Base-by-base conservation (phyloP, 2,329 filamentous ascomycete species). In the Penicillium sclerotiorum region DNA sequence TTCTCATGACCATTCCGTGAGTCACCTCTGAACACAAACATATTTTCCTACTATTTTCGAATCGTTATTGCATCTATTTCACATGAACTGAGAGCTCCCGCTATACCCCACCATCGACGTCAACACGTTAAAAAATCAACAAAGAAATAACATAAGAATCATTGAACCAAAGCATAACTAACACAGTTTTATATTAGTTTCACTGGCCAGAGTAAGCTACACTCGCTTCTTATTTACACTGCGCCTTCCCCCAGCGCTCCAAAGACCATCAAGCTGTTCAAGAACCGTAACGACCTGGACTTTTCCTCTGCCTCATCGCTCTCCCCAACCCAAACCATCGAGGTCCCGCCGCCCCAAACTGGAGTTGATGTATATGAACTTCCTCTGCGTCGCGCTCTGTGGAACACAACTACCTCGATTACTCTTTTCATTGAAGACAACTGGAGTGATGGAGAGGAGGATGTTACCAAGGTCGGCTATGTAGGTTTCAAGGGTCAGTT, bases 401-500 rank as follows among this genome's bases (percentile, higher is more conserved):
- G 96, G 79, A 90, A 88, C 59, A 88, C 86, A 21, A 90, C 92
- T n/a, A 87, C 89, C 40, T 86, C 81, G 17, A 76, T 99, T 53
- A 84, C 86, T 12, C 77, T 99, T 42, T 97, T 97, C 76, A 88
- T 97, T 62, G 87, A 89, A 62, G 90, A 96, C 69, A 99, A 97
- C 67, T 96, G 93, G 72, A 82, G 85, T 60, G 81, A 84, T 40
- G 90, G 85, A 0, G 88, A 90, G 12, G 89, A 92, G 66, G 89
- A 95, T 47, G 84, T 87, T 47, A 93, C 89, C 37, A 80, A 85
- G 41, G 70, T 97, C 2, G 85, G 80, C 54, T 99, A 96, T 73
- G 57, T 97, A 49, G 94, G 89, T 1, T 97, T 99, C 77, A 92
- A 90, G 73, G 94, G 94, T 20, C 90, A 96, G 73, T 97, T 90